Conservation (phyloP, 306 rosid species). For the Canavalia gladiata region DNA sequence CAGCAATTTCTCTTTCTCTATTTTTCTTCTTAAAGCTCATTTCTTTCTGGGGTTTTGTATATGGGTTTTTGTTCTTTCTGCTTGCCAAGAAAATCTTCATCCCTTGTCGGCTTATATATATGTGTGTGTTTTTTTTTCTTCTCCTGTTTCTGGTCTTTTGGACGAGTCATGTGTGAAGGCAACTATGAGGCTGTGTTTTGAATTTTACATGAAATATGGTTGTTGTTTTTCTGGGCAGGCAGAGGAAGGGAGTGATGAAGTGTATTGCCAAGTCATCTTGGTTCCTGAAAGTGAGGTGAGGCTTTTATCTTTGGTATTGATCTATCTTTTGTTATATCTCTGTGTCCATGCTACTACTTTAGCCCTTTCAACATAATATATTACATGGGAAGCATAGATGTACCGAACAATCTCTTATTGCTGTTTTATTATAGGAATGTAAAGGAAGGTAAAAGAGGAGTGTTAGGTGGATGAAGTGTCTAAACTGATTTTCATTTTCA, state of each 20-base stretch:
- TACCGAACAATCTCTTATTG: background rate
- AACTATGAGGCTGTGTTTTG: slow-evolving; percentile 23
- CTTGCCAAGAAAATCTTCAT: slow-evolving; percentile 32
- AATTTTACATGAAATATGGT: slow-evolving; percentile 22
- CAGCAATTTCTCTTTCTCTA: background rate
- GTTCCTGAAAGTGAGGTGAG: slow-evolving; percentile 95
- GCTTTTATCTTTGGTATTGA: background rate
- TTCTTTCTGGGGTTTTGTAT: slow-evolving; percentile 28
- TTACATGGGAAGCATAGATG: background rate
- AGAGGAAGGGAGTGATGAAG: slow-evolving; percentile 95
- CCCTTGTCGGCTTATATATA: background rate
- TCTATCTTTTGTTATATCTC: slow-evolving; percentile 13
- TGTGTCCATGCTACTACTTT: background rate
- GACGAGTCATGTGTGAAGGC: slow-evolving; percentile 22
- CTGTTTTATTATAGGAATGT: background rate
- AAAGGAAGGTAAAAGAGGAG: background rate
- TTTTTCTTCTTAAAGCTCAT: slow-evolving; percentile 35
- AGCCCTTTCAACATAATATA: slow-evolving; percentile 8
- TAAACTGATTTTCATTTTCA: slow-evolving; percentile 21
- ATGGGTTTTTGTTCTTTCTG: slow-evolving; percentile 41
- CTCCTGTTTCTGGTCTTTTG: background rate
- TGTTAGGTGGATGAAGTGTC: background rate
- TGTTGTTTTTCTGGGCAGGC: slow-evolving; percentile 68
- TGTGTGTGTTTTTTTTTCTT: background rate
- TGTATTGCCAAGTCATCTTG: slow-evolving; percentile 82